Evolutionary conservation across 805 yeast genomes (phyloP), one percentile per base, ranked within the genome.

Genomic region (Starmerella vitae): DNA sequence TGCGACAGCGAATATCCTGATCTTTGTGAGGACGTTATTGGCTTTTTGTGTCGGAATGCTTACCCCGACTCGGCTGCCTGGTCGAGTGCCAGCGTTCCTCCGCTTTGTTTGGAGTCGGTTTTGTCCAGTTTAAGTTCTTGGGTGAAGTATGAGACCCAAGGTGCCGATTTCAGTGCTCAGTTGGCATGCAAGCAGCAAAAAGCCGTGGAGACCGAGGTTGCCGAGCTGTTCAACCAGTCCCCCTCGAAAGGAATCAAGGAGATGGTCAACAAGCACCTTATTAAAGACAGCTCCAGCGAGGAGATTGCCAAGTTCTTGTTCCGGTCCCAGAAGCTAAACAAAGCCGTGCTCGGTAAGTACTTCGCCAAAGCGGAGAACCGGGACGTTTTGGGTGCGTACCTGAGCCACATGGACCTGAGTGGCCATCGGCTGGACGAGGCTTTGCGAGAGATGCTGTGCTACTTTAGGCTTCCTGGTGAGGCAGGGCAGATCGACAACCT

Each of bases 401-500:
- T 88, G 47, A 63, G 65, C 1, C 58, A 74, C 39, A 78, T 88
- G 56, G 88, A 86, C 41, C 86, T 86, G 55, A 63, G 66, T 27
- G 78, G 72, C 15, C 64, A 80, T 49, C 68, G 98, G 53, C 88
- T 93, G 2, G 99, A 91, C 58, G 96, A 88, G 59, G 95, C 95
- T 0, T 64, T 91, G 37, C 70, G 99, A 52, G 67, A 81, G 40
- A 59, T 91, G 43, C 65, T 93, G 48, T 79, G 81, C 41, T 72
- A 80, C 17, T 88, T 91, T 55, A 72, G 98, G 57, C 67, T 91
- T 35, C 97, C 97, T 1, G 99, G 99, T 43, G 99, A 91, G 61
- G 80, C 96, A 0, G 97, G 85, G 54, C 95, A 84, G 58, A 91
- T 91, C 56, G 98, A 91, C 58, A 70, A 95, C 52, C 73, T 88